These are phyloP conservation scores for Aegilops longissima DNA, from an alignment of 176 grass and related monocot genomes.

Conservation along the genomic window DNA sequence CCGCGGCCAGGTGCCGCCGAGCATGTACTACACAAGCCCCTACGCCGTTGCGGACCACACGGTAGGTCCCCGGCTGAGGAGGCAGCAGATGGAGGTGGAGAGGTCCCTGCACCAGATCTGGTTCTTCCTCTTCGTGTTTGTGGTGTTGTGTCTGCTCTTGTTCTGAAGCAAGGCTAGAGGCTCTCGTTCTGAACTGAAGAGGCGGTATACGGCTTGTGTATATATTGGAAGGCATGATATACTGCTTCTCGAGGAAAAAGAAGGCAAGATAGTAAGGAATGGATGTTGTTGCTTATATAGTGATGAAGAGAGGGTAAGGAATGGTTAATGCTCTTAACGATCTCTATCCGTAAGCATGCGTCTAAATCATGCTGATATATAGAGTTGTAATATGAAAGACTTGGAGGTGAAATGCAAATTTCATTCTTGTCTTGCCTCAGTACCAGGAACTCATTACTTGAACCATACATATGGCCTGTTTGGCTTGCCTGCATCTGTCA, in stretches of 20 bases:
- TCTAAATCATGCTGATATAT: conserved; percentile 42
- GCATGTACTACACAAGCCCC: conserved; percentile 42
- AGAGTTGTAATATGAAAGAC: conserved; percentile 43
- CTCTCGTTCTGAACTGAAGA: conserved; percentile 49
- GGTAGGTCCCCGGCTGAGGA: conserved; percentile 20
- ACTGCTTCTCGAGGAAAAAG: not conserved
- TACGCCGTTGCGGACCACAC: not conserved
- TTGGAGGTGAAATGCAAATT: conserved; percentile 39
- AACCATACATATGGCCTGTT: not conserved
- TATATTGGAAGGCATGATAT: conserved; percentile 19
- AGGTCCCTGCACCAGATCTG: conserved; percentile 65
- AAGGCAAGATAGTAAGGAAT: not conserved
- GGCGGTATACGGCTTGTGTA: conserved; percentile 25
- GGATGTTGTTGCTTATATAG: conserved; percentile 10
- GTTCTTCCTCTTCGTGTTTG: conserved; percentile 66
- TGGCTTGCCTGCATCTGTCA: not conserved
- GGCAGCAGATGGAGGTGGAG: conserved; percentile 52
- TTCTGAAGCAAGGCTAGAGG: conserved; percentile 43
- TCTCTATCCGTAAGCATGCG: conserved; percentile 32
- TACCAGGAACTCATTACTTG: not conserved
- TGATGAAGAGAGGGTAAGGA: not conserved
- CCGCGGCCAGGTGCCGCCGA: conserved; percentile 37
- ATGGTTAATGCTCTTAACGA: not conserved
- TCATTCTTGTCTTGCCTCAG: not conserved
- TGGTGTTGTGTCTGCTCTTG: conserved; percentile 62